Conservation (phyloP, 768 basidiomycete genomes). For the Pisolithus orientalis region DNA sequence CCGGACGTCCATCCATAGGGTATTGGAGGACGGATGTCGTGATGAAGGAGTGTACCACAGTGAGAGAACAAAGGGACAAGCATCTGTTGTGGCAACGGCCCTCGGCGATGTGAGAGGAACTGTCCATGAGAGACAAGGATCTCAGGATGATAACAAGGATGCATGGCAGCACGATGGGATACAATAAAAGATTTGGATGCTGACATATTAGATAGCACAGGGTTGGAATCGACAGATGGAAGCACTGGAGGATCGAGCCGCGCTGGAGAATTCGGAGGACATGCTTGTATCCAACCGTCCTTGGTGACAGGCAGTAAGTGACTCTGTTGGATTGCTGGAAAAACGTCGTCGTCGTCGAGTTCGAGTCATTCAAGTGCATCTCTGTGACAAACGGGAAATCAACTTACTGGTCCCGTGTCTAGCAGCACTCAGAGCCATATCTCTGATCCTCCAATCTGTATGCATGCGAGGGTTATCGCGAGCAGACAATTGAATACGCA, state of each 20-base stretch:
- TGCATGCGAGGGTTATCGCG: slow-evolving; percentile 24
- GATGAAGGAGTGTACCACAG: slow-evolving; percentile 45
- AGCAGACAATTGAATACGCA: slow-evolving; percentile 25
- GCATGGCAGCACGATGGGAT: slow-evolving; percentile 30
- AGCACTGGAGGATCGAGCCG: slow-evolving; percentile 28
- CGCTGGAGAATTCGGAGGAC: slow-evolving; percentile 17
- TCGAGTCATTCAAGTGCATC: background rate
- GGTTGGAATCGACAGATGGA: background rate
- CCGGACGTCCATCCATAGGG: slow-evolving; percentile 45
- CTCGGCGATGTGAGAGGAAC: slow-evolving; percentile 41
- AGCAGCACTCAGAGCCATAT: slow-evolving; percentile 18
- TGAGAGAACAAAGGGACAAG: slow-evolving; percentile 49
- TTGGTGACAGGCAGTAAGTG: slow-evolving; percentile 29
- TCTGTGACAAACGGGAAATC: background rate
- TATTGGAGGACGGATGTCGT: slow-evolving; percentile 47
- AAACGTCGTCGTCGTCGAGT: background rate
- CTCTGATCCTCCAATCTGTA: slow-evolving; percentile 16
- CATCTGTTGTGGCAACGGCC: slow-evolving; percentile 37
- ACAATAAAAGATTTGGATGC: slow-evolving; percentile 27
- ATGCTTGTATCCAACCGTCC: slow-evolving; percentile 18
- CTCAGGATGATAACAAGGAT: slow-evolving; percentile 32
- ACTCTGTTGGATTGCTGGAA: slow-evolving; percentile 19
- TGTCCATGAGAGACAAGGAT: slow-evolving; percentile 40
- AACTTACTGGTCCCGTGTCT: slow-evolving; percentile 21
- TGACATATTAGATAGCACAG: background rate